Evolutionary conservation across 2,329 filamentous ascomycete species (phyloP).

Genomic region (Aspergillus cejpii): DNA sequence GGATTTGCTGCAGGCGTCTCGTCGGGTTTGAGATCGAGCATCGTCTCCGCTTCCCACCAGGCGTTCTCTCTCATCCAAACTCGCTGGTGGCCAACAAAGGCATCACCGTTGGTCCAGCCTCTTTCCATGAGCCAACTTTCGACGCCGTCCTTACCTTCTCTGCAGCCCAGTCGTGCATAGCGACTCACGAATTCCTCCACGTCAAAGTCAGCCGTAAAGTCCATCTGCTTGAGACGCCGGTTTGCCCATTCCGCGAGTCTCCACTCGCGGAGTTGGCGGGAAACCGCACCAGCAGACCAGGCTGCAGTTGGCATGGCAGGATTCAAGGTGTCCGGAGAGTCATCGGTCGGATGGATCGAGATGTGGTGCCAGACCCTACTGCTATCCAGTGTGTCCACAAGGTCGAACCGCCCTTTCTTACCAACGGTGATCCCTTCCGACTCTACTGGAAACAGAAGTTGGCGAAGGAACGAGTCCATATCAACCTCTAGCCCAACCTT

Average conservation of each 20-base stretch:
- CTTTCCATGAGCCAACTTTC: slow-evolving; percentile 91
- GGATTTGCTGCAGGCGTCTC: slow-evolving; percentile 41
- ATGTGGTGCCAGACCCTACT: slow-evolving; percentile 96
- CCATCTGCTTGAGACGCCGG: slow-evolving; percentile 77
- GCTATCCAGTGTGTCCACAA: slow-evolving; percentile 65
- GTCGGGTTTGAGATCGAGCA: slow-evolving; percentile 79
- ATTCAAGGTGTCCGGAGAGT: slow-evolving; percentile 64
- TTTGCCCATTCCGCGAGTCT: slow-evolving; percentile 95
- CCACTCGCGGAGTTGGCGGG: slow-evolving; percentile 88
- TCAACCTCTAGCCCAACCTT: slow-evolving; percentile 79
- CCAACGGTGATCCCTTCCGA: slow-evolving; percentile 77
- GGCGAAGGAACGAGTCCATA: slow-evolving; percentile 72
- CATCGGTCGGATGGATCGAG: slow-evolving; percentile 83
- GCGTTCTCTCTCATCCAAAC: slow-evolving; percentile 91
- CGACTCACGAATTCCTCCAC: slow-evolving; percentile 82
- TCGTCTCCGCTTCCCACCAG: slow-evolving; percentile 97
- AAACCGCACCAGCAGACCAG: slow-evolving; percentile 91
- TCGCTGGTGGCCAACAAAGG: slow-evolving; percentile 81
- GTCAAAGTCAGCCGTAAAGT: slow-evolving; percentile 96
- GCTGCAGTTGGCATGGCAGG: slow-evolving; percentile 66
- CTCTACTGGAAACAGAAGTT: slow-evolving; percentile 69
- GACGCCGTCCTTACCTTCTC: slow-evolving; percentile 83
- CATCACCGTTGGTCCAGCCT: slow-evolving; percentile 97
- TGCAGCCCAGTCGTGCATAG: slow-evolving; percentile 76
- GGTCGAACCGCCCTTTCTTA: slow-evolving; percentile 68